phyloP scores from a whole-genome alignment of 2,329 filamentous ascomycete species.

The Cordyceps pruinosa region DNA sequence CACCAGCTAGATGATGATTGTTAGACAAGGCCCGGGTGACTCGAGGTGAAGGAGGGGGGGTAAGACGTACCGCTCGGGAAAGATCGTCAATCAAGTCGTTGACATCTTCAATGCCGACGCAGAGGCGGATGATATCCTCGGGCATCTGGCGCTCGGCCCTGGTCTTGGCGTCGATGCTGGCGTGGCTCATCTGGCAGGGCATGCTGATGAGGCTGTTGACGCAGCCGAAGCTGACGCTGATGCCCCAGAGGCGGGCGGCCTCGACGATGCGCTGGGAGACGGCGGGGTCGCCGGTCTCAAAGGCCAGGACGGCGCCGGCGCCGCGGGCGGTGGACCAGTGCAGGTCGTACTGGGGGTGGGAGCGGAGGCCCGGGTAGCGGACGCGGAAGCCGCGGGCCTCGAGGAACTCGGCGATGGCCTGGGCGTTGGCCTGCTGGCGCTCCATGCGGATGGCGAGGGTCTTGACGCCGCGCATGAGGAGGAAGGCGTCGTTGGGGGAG shows the following conservation, averaged over 20 bases:
- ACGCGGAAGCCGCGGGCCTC: conserved; percentile 89
- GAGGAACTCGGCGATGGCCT: conserved; percentile 85
- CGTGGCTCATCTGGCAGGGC: conserved; percentile 99
- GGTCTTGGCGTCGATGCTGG: conserved; percentile 94
- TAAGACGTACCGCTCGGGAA: conserved; percentile 74
- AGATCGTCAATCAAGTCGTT: conserved; percentile 91
- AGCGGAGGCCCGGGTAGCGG: conserved; percentile 87
- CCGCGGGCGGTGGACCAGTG: conserved; percentile 95
- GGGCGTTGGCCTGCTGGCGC: conserved; percentile 90
- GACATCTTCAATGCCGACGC: conserved; percentile 91
- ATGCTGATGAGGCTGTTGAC: conserved; percentile 98
- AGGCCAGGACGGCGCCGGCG: conserved; percentile 87
- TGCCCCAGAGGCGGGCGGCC: conserved; percentile 83
- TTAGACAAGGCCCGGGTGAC: conserved; percentile 17
- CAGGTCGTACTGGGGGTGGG: conserved; percentile 91
- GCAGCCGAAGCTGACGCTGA: conserved; percentile 95
- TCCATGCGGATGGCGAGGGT: conserved; percentile 97
- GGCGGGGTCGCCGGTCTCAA: conserved; percentile 82
- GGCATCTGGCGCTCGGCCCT: conserved; percentile 83
- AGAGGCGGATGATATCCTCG: conserved; percentile 91
- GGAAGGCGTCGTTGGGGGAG: conserved; percentile 90
- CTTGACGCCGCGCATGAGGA: conserved; percentile 92
- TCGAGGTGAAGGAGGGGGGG: neutral
- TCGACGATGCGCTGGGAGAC: conserved; percentile 92
- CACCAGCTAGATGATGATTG: conserved; percentile 56